These are phyloP conservation scores for Fomes fomentarius DNA, from an alignment of 1,284 basidiomycete species.

Conservation along the genomic window DNA sequence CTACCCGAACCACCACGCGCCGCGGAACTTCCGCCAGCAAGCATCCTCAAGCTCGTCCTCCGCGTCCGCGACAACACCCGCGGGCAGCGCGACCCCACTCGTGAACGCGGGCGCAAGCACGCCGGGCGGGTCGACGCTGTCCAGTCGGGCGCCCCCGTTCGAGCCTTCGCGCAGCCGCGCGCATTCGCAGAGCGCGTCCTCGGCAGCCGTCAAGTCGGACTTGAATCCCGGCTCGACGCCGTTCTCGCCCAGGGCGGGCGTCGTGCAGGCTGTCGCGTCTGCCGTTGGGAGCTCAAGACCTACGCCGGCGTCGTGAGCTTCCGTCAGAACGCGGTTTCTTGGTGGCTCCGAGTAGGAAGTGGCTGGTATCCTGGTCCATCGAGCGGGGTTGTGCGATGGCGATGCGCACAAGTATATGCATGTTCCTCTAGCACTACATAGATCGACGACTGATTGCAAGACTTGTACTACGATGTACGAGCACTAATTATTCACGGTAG, in stretches of 20 bases:
- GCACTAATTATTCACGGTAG: too few relatives aligned
- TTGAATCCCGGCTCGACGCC: slow-evolving; percentile 34
- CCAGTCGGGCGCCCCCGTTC: slow-evolving; percentile 37
- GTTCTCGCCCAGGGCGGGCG: slow-evolving; percentile 29
- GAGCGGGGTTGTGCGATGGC: too few relatives aligned
- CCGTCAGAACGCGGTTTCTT: background rate
- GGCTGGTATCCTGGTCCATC: too few relatives aligned
- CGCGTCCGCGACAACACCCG: slow-evolving; percentile 8
- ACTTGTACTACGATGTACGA: too few relatives aligned
- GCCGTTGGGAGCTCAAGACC: background rate
- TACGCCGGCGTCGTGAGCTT: background rate
- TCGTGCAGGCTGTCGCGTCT: slow-evolving; percentile 10
- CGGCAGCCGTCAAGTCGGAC: slow-evolving; percentile 27
- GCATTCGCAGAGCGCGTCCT: slow-evolving; percentile 4
- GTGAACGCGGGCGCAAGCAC: background rate
- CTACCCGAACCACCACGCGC: slow-evolving; percentile 16
- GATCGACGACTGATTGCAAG: too few relatives aligned
- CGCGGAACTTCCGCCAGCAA: slow-evolving; percentile 9
- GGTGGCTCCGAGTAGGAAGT: too few relatives aligned
- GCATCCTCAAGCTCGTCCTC: slow-evolving; percentile 25
- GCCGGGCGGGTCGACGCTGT: slow-evolving; percentile 28
- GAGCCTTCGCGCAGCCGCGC: slow-evolving; percentile 29
- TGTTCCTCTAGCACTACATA: too few relatives aligned
- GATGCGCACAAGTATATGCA: too few relatives aligned
- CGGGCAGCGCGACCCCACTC: slow-evolving; percentile 1